A percentile compares a stretch with the other conserved stretches of the same genome.
These are phyloP conservation scores for Plectosphaerella cucumerina DNA, from an alignment of 2,329 filamentous ascomycete genomes.

Conservation along the genomic window DNA sequence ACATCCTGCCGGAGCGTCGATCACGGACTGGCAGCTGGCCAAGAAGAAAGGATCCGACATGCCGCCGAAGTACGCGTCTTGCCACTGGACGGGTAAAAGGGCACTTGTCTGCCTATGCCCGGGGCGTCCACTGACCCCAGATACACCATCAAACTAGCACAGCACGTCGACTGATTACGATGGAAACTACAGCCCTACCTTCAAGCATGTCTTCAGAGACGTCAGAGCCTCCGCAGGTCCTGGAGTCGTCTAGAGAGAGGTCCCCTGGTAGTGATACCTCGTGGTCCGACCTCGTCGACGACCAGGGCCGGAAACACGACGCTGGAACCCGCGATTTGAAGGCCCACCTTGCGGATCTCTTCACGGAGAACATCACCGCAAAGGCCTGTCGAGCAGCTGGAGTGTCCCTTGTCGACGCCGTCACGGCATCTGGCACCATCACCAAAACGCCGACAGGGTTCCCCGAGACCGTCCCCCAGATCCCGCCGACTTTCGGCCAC, in stretches of 20 bases:
- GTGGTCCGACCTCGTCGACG: background rate
- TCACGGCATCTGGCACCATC: background rate
- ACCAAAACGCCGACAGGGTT: slow-evolving; percentile 14
- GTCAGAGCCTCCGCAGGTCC: background rate
- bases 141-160: too few species aligned
- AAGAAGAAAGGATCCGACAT: too few species aligned
- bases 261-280: background rate
- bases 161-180: too few species aligned
- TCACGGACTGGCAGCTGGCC: too few species aligned
- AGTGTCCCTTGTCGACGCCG: slow-evolving; percentile 1
- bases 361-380: slow-evolving; percentile 7
- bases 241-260: background rate
- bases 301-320: background rate
- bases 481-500: background rate
- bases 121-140: too few species aligned
- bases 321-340: background rate
- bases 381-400: slow-evolving; percentile 9
- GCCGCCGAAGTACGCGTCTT: too few species aligned
- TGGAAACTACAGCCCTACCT: background rate
- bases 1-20: too few species aligned
- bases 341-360: slow-evolving; percentile 1
- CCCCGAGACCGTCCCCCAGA: slow-evolving; percentile 21
- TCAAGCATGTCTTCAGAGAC: background rate
- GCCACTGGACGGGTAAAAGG: too few species aligned
- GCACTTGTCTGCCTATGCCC: too few species aligned